Evolutionary conservation across 495 filamentous ascomycete genomes (phyloP).

Genomic region (Hyaloscypha bicolor): DNA sequence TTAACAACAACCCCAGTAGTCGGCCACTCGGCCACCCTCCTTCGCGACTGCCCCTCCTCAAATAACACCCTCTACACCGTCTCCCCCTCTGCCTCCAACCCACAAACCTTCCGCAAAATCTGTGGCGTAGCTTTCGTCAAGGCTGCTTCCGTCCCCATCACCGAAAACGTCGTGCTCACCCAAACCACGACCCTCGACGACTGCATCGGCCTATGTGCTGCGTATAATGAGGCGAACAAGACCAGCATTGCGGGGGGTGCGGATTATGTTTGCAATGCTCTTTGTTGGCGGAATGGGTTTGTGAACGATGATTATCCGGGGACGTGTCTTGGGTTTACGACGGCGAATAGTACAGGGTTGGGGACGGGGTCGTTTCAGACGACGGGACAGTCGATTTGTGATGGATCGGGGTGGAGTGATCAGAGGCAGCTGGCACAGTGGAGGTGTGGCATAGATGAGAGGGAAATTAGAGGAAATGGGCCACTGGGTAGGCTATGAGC

Average conservation of each 20-base stretch:
- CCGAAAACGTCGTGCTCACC: not conserved
- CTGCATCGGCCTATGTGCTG: not conserved
- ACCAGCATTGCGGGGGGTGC: not conserved
- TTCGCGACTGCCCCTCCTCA: slow-evolving; percentile 4
- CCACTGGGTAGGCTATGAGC: no score
- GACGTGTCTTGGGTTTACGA: not conserved
- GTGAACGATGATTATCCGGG: not conserved
- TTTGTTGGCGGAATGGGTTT: slow-evolving; percentile 2
- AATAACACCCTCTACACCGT: not conserved
- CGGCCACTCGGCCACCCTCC: not conserved
- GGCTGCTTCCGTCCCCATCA: not conserved
- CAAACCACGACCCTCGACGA: not conserved
- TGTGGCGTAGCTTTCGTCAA: not conserved
- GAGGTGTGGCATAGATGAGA: not conserved
- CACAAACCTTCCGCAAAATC: not conserved
- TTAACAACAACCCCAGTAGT: not conserved
- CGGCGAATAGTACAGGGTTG: not conserved
- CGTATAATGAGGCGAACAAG: not conserved
- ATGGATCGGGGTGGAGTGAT: not conserved
- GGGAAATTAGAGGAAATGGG: not conserved
- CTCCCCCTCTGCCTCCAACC: not conserved
- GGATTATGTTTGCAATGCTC: not conserved
- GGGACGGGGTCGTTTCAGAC: not conserved
- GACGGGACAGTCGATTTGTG: not conserved
- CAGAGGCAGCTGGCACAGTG: not conserved